Evolutionary conservation across 768 basidiomycete species (phyloP).

Genomic region (Dacryopinax primogenitus): DNA sequence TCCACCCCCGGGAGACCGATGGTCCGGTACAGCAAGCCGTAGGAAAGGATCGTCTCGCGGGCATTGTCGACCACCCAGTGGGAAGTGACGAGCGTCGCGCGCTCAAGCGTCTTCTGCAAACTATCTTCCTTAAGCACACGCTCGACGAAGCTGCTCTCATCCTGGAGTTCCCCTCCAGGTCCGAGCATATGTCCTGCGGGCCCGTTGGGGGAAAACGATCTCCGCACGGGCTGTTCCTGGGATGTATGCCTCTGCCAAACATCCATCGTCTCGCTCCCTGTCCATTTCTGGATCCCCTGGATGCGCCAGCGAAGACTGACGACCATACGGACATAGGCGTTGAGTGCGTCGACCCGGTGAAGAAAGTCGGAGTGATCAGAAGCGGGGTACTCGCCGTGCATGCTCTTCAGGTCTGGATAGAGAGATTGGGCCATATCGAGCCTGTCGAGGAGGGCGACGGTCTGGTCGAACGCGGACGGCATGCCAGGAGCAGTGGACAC

Average conservation of each 20-base stretch:
- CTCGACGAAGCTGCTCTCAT: conserved; percentile 81
- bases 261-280: conserved; percentile 80
- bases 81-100: conserved; percentile 68
- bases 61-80: conserved; percentile 74
- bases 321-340: conserved; percentile 84
- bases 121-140: conserved; percentile 89
- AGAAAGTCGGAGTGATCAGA: conserved; percentile 55
- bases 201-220: no score
- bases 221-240: conserved; percentile 36
- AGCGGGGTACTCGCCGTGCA: conserved; percentile 64
- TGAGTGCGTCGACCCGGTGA: conserved; percentile 74
- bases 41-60: conserved; percentile 73
- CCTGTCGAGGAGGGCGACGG: conserved; percentile 53
- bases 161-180: conserved; percentile 35
- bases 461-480: conserved; percentile 32
- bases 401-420: conserved; percentile 71
- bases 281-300: conserved; percentile 75
- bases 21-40: conserved; percentile 58
- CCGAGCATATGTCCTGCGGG: conserved; percentile 11
- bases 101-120: conserved; percentile 89
- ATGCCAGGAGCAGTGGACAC: conserved; percentile 35
- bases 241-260: conserved; percentile 67
- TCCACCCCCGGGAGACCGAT: conserved; percentile 91
- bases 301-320: conserved; percentile 75
- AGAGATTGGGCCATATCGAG: conserved; percentile 74